Conservation (phyloP, 2,329 filamentous ascomycete genomes). For the Ophiosphaerella korrae region DNA sequence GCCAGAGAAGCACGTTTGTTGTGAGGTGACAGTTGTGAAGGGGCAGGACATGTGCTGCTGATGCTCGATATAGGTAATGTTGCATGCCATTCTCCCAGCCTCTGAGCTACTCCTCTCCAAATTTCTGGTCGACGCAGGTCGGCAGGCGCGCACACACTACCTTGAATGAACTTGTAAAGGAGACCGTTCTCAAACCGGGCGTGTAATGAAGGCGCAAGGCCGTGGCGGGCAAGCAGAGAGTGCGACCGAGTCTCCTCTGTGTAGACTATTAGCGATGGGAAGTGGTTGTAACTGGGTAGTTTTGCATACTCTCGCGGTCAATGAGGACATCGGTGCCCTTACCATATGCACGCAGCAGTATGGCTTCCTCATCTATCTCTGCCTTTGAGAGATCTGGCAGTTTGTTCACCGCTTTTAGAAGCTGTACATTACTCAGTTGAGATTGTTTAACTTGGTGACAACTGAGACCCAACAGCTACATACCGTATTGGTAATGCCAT, state of each 20-base stretch:
- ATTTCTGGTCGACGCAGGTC: constrained; percentile 78
- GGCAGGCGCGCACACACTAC: constrained; percentile 76
- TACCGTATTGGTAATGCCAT: constrained; percentile 96
- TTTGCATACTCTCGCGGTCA: constrained; percentile 79
- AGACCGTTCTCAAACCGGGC: constrained; percentile 96
- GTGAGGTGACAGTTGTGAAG: constrained; percentile 34
- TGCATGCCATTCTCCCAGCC: constrained; percentile 93
- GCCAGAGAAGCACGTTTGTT: constrained; percentile 45
- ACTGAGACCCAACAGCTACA: constrained; percentile 35
- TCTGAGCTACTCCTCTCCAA: constrained; percentile 80
- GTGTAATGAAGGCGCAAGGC: constrained; percentile 83
- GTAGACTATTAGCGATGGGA: constrained; percentile 11
- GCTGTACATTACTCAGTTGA: constrained; percentile 34
- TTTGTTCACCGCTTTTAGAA: constrained; percentile 77
- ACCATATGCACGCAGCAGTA: constrained; percentile 87
- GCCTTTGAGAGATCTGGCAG: constrained; percentile 63
- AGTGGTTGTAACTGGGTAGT: constrained; percentile 5
- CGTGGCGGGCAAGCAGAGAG: constrained; percentile 80
- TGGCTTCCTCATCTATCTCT: constrained; percentile 20
- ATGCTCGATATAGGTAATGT: constrained; percentile 62
- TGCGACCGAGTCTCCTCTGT: constrained; percentile 71
- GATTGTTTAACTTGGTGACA: neutral
- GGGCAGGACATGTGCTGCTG: constrained; percentile 47
- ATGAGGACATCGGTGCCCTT: constrained; percentile 94
- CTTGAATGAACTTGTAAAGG: constrained; percentile 88